These are phyloP conservation scores for Starmerella kuoi DNA, from an alignment of 805 yeast genomes.

Conservation along the genomic window DNA sequence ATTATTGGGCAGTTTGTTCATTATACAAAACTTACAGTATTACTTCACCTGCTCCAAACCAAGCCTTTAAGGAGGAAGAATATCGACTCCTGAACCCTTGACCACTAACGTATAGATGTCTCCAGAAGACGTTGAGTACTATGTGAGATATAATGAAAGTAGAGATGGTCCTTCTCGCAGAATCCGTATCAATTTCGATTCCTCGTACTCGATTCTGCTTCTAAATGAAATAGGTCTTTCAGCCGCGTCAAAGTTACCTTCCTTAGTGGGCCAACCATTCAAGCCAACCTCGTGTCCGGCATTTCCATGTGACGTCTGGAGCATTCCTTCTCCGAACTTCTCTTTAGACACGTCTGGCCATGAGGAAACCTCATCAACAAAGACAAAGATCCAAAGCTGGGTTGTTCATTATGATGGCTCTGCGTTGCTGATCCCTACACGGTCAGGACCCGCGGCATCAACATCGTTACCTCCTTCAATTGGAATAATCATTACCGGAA, in stretches of 20 bases:
- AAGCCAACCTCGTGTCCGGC: background rate
- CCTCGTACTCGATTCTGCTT: slow-evolving; percentile 4
- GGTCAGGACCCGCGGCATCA: background rate
- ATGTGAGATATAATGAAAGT: slow-evolving; percentile 7
- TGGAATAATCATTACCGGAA: slow-evolving; percentile 22
- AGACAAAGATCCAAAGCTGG: slow-evolving; percentile 4
- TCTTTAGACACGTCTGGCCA: background rate
- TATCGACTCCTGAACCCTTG: too few species aligned
- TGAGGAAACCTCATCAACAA: too few species aligned
- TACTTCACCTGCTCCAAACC: too few species aligned
- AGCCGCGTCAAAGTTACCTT: background rate
- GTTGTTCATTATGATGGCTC: background rate
- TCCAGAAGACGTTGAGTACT: slow-evolving; percentile 4
- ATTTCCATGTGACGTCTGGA: background rate
- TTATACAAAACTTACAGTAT: too few species aligned
- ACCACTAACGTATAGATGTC: too few species aligned
- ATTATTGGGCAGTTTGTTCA: too few species aligned
- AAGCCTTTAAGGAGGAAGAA: too few species aligned
- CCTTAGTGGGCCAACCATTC: background rate
- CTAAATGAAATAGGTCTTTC: slow-evolving; percentile 3
- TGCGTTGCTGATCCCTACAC: background rate
- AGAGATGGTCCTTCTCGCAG: slow-evolving; percentile 1
- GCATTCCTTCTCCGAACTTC: background rate
- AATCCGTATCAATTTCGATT: background rate
- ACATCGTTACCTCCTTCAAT: slow-evolving; percentile 2